A percentile compares a stretch with the other conserved stretches of the same genome.
Conservation (phyloP, 768 basidiomycete species). For the Boletus eberwhitei region DNA sequence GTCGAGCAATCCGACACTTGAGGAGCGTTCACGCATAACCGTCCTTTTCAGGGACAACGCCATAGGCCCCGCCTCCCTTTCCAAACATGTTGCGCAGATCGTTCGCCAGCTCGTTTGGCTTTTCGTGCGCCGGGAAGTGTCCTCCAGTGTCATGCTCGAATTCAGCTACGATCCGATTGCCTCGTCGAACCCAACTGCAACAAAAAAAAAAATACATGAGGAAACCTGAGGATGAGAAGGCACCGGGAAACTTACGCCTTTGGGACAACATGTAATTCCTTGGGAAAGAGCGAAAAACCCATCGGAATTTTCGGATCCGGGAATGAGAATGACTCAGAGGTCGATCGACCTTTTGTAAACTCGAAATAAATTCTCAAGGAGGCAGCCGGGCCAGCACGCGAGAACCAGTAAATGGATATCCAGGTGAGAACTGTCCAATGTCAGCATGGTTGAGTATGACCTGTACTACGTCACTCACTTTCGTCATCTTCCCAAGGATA, state of each 20-base stretch:
- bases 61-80: slow-evolving; percentile 46
- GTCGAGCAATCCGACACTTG: neutral
- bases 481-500: slow-evolving; percentile 61
- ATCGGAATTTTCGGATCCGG: slow-evolving; percentile 36
- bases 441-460: neutral
- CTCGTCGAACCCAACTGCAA: slow-evolving; percentile 41
- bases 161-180: slow-evolving; percentile 45
- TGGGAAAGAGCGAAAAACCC: slow-evolving; percentile 52
- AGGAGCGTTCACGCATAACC: slow-evolving; percentile 34
- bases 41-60: slow-evolving; percentile 42
- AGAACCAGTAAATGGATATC: slow-evolving; percentile 59
- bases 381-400: slow-evolving; percentile 54
- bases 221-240: no score
- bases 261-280: slow-evolving; percentile 39
- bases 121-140: slow-evolving; percentile 57
- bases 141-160: slow-evolving; percentile 49
- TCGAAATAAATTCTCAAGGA: slow-evolving; percentile 62
- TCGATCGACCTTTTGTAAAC: neutral
- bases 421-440: slow-evolving; percentile 49
- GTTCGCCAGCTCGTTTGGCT: slow-evolving; percentile 43
- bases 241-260: slow-evolving; percentile 33
- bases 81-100: slow-evolving; percentile 60
- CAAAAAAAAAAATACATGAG: neutral
- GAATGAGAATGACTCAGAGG: rapidly evolving
- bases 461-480: slow-evolving; percentile 29